phyloP scores from a whole-genome alignment of 805 yeast species.

The Lachancea thermotolerans region DNA sequence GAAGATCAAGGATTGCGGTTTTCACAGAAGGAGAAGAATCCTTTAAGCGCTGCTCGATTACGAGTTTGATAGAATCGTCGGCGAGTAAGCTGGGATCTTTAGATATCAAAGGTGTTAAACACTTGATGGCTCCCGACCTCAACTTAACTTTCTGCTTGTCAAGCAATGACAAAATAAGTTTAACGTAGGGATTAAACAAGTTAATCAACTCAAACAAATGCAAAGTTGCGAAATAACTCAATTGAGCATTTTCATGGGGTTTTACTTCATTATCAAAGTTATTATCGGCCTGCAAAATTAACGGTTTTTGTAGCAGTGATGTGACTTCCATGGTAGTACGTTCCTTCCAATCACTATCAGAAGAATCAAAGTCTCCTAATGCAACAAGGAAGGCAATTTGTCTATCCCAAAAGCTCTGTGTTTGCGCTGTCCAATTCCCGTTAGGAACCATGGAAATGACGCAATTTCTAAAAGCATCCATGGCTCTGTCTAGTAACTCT shows the following conservation, averaged over 20 bases:
- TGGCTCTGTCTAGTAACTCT: neutral
- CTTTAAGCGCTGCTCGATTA: constrained; percentile 44
- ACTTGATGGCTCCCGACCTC: constrained; percentile 59
- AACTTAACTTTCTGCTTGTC: constrained; percentile 45
- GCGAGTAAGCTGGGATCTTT: constrained; percentile 47
- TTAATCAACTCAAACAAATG: constrained; percentile 22
- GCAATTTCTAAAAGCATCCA: neutral
- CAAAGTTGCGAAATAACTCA: neutral
- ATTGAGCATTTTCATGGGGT: neutral
- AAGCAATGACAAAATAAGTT: constrained; percentile 41
- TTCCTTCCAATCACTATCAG: neutral
- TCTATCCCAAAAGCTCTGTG: constrained; percentile 1
- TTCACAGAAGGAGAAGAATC: constrained; percentile 68
- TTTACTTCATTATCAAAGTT: no score
- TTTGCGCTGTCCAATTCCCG: neutral
- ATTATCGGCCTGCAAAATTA: no score
- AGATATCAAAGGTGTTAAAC: constrained; percentile 48
- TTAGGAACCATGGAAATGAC: neutral
- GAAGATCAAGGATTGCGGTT: constrained; percentile 66
- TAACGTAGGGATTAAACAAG: constrained; percentile 48
- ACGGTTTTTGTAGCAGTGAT: neutral
- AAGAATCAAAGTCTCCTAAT: neutral
- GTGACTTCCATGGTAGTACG: neutral
- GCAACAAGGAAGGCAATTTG: constrained; percentile 1
- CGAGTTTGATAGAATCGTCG: constrained; percentile 43